Conservation (phyloP, 2,329 filamentous ascomycete species). For the Fusarium caatingaense region DNA sequence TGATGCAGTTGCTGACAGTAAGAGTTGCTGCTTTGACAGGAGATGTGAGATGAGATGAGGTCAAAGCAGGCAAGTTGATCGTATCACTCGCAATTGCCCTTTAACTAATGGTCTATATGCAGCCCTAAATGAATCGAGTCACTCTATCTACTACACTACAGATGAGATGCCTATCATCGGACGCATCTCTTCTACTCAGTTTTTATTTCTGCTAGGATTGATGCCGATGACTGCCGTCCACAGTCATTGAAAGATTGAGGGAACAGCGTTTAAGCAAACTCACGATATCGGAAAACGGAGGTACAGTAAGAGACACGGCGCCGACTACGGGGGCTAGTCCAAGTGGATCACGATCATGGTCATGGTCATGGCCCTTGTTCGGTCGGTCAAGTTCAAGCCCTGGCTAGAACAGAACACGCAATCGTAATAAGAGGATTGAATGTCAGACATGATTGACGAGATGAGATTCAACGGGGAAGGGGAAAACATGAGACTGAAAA, state of each 20-base stretch:
- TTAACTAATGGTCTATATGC: constrained; percentile 12
- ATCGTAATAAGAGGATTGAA: constrained; percentile 12
- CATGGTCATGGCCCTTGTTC: constrained; percentile 12
- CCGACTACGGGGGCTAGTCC: constrained; percentile 36
- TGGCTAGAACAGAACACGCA: constrained; percentile 21
- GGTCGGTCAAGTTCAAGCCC: constrained; percentile 12
- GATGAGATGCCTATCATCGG: constrained; percentile 10
- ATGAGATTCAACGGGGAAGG: constrained; percentile 24
- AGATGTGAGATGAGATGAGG: constrained; percentile 4
- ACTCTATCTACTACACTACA: constrained; percentile 1
- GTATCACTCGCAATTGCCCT: constrained; percentile 7
- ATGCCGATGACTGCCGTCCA: constrained; percentile 37
- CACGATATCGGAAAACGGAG: constrained; percentile 34
- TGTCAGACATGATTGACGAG: constrained; percentile 33
- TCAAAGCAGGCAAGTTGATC: background rate
- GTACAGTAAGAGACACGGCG: constrained; percentile 26
- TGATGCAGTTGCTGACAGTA: constrained; percentile 1
- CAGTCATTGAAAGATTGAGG: constrained; percentile 16
- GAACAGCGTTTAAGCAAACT: constrained; percentile 7
- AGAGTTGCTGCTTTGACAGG: constrained; percentile 6
- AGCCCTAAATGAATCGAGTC: constrained; percentile 25
- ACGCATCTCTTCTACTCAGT: background rate
- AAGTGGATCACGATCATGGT: constrained; percentile 21
- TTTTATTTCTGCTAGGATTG: background rate
- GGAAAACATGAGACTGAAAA: constrained; percentile 4